These are phyloP conservation scores for Phytopythium boreale DNA, from an alignment of 352 stramenopile genomes.

Conservation along the genomic window DNA sequence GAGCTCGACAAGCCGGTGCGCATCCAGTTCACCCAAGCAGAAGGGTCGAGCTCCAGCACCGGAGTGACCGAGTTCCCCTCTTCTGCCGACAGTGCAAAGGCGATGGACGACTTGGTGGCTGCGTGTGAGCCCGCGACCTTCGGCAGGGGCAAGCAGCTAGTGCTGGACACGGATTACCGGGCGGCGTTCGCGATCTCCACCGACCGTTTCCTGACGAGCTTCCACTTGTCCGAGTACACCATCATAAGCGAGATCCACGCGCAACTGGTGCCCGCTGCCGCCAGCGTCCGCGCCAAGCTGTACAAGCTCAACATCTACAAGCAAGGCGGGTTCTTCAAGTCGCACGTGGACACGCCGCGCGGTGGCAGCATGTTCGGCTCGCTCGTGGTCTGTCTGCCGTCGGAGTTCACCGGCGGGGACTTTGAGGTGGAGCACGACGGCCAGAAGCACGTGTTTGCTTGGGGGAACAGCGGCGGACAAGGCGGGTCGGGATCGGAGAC, in stretches of 20 bases:
- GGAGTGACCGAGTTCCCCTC: background rate
- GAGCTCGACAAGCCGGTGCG: background rate
- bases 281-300: background rate
- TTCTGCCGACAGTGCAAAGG: background rate
- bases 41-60: background rate
- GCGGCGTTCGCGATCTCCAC: background rate
- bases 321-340: constrained; percentile 4
- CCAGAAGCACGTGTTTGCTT: background rate
- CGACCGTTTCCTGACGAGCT: background rate
- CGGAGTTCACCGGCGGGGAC: background rate
- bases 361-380: constrained; percentile 2
- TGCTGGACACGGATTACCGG: background rate
- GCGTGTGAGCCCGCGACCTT: background rate
- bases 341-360: background rate
- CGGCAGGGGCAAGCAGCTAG: background rate
- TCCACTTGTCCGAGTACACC: constrained; percentile 1
- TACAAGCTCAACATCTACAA: constrained; percentile 5
- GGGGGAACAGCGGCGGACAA: background rate
- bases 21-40: background rate
- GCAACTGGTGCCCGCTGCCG: background rate
- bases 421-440: constrained; percentile 1
- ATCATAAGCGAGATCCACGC: background rate
- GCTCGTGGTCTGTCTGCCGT: constrained; percentile 1
- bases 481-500: background rate
- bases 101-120: background rate